Evolutionary conservation across 768 basidiomycete species (phyloP).

Genomic region (Tylopilus subfusipes): DNA sequence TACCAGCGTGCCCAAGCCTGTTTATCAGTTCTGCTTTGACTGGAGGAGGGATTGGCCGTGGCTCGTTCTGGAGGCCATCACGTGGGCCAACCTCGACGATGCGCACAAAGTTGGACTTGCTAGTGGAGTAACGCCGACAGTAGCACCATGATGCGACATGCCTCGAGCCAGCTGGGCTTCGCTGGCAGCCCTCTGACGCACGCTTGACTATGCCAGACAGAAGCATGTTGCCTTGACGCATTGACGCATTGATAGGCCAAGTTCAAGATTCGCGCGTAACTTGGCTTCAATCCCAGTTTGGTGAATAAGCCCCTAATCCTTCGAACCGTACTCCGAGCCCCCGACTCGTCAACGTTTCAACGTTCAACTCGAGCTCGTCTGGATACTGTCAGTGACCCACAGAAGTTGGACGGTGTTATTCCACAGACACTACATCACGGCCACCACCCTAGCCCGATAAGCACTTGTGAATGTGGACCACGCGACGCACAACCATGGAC

Average conservation of each 20-base stretch:
- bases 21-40: conserved; percentile 81
- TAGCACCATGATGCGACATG: not conserved
- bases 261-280: not conserved
- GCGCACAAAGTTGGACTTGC: conserved; percentile 24
- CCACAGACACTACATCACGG: too few relatives aligned
- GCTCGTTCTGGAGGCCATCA: conserved; percentile 91
- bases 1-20: conserved; percentile 64
- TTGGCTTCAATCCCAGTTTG: not conserved
- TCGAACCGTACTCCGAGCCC: too few relatives aligned
- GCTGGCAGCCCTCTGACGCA: not conserved
- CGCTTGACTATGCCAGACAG: conserved; percentile 4
- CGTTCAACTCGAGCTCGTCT: too few relatives aligned
- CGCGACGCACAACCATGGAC: too few relatives aligned
- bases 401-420: too few relatives aligned
- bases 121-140: conserved; percentile 1
- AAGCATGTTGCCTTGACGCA: conserved; percentile 5
- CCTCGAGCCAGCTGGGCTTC: not conserved
- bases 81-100: conserved; percentile 91
- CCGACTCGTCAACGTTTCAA: too few relatives aligned
- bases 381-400: too few relatives aligned
- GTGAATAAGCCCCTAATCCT: conserved; percentile 3
- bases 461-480: too few relatives aligned
- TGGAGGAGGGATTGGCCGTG: conserved; percentile 62
- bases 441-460: too few relatives aligned
- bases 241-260: too few relatives aligned